Conservation (phyloP, 2,329 filamentous ascomycete genomes). For the Neonectria neomacrospora region DNA sequence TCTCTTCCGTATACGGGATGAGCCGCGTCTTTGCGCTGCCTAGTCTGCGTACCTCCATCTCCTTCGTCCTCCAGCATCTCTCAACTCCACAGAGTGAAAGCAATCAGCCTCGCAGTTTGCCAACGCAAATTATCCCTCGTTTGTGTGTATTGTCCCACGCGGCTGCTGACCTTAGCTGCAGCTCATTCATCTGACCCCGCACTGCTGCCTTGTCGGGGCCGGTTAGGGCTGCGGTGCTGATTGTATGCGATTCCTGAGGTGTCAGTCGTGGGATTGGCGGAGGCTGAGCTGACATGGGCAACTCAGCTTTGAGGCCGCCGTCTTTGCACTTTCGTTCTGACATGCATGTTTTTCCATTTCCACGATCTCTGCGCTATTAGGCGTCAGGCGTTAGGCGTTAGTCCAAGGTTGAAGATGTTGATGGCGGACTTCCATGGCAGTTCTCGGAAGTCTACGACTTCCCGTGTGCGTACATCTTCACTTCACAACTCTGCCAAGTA, state of each 20-base stretch:
- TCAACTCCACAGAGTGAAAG: neutral
- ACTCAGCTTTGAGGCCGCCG: neutral
- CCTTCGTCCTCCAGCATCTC: neutral
- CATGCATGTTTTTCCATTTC: neutral
- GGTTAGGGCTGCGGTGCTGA: neutral
- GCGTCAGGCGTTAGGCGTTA: too few species aligned
- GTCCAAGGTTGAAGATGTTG: too few species aligned
- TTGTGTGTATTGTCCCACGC: neutral
- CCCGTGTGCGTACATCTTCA: neutral
- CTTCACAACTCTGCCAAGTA: neutral
- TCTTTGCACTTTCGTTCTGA: neutral
- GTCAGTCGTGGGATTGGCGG: conserved; percentile 7
- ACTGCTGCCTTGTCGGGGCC: conserved; percentile 16
- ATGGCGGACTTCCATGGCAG: neutral
- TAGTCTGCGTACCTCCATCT: too few species aligned
- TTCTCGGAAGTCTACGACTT: neutral
- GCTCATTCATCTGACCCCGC: conserved; percentile 13
- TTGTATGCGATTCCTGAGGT: conserved; percentile 1
- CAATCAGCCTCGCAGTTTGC: neutral
- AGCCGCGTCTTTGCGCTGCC: conserved; percentile 3
- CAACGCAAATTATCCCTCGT: neutral
- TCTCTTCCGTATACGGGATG: conserved; percentile 11
- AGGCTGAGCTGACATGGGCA: conserved; percentile 10
- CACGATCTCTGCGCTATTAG: neutral
- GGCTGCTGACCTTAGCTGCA: conserved; percentile 1